Percentiles rank a stretch among this genome's conserved stretches.
These are phyloP conservation scores for Penicillium diatomitis DNA, from an alignment of 495 filamentous ascomycete species.

Conservation along the genomic window DNA sequence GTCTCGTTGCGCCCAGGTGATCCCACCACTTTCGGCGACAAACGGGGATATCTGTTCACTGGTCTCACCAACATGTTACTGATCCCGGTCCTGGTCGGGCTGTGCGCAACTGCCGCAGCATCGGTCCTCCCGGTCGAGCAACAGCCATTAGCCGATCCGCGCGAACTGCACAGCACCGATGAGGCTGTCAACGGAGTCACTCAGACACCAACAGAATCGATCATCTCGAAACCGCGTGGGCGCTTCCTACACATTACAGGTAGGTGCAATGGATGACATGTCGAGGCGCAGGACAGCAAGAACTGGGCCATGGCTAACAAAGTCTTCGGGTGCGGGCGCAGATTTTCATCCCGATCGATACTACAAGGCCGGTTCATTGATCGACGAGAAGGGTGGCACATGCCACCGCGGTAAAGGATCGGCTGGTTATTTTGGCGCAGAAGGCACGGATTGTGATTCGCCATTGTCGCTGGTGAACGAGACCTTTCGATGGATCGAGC, in stretches of 20 bases:
- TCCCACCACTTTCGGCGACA: no score
- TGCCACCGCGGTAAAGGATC: constrained; percentile 75
- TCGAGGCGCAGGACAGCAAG: not conserved
- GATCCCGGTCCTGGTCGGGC: constrained; percentile 10
- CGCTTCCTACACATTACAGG: constrained; percentile 94
- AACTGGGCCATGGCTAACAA: constrained; percentile 1
- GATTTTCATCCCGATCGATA: constrained; percentile 85
- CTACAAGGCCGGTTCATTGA: constrained; percentile 70
- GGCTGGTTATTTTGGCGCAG: constrained; percentile 73
- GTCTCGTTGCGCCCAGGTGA: no score
- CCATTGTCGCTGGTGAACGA: constrained; percentile 73
- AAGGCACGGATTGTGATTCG: constrained; percentile 81
- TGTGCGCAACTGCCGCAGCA: constrained; percentile 7
- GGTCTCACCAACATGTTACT: constrained; percentile 8
- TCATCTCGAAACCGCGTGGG: constrained; percentile 36
- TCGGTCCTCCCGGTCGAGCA: constrained; percentile 12
- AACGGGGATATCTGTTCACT: not conserved
- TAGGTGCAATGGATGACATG: constrained; percentile 24
- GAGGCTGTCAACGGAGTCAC: not conserved
- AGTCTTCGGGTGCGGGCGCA: constrained; percentile 18
- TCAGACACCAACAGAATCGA: not conserved
- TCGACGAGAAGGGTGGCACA: constrained; percentile 47
- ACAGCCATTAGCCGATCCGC: constrained; percentile 5
- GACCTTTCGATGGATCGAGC: constrained; percentile 87
- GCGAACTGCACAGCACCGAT: not conserved